Evolutionary conservation across 495 filamentous ascomycete genomes (phyloP), one percentile per base, ranked within the genome.

Genomic region (Aspergillus olivimuriae): DNA sequence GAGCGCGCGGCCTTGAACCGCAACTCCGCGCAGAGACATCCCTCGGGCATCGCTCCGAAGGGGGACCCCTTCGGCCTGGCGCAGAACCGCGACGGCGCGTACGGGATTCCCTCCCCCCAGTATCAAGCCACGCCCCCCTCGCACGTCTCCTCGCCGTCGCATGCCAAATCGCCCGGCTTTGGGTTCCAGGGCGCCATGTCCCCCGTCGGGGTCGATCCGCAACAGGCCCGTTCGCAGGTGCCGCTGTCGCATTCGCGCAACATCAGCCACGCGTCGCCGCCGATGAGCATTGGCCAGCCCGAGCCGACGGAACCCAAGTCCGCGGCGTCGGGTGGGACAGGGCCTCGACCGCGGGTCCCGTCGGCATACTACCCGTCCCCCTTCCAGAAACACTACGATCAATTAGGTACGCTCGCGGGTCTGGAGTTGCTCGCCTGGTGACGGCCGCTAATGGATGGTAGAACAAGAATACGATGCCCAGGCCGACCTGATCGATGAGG

Each of bases 391-490:
- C 92, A 97, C 70, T 87, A 91, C 64, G 86, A 95, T 67, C 90
- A 96, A 76, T 84, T 98, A 72, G 92, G 92, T 87, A 90, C 86
- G 91, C 14, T 2, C 5, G 12, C 10, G 7, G 7, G 24, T 6
- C 24, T 28, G 6, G 24, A 28, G 5, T 11, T 34, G 17, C 1
- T 38, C 10, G 4, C 15, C 34, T n/a, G n/a, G n/a, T n/a, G n/a
- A n/a, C n/a, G n/a, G n/a, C n/a, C n/a, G n/a, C n/a, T n/a, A n/a
- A n/a, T n/a, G n/a, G n/a, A n/a, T n/a, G n/a, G n/a, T 77, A 98
- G 92, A 97, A 74, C 91, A 95, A 77, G 92, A 98, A 74, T 97
- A 97, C 73, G 92, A 98, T 67, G 89, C 92, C 43, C 86, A 92
- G 73, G 82, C 86, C 57, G 89, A 95, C 51, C 86, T 95, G 77